phyloP scores from a whole-genome alignment of 169 alveolate species.

The Eimeria necatrix region DNA sequence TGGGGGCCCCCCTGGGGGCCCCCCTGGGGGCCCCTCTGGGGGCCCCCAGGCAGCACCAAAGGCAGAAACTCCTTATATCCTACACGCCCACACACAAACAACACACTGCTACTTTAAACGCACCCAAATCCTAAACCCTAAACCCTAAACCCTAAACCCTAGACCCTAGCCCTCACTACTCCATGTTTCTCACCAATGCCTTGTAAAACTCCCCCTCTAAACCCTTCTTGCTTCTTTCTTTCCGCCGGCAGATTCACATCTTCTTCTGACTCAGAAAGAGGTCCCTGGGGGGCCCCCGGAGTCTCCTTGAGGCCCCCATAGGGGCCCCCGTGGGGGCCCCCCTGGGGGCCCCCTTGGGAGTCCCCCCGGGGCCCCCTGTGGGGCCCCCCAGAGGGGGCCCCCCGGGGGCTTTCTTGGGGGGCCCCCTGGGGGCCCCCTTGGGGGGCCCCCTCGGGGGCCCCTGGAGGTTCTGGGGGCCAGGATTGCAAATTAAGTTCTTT shows the following conservation, averaged over 20 bases:
- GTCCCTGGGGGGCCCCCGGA: background rate
- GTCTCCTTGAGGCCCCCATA: background rate
- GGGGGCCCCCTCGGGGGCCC: background rate
- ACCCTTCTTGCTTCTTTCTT: background rate
- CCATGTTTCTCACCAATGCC: constrained; percentile 56
- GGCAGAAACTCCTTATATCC: constrained; percentile 79
- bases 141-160: background rate
- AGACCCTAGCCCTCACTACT: background rate
- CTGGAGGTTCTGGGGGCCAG: background rate
- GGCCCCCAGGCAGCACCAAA: constrained; percentile 18
- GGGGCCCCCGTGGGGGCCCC: background rate
- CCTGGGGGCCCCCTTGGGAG: too few species aligned
- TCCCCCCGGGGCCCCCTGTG: background rate
- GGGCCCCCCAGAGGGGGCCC: constrained; percentile 17
- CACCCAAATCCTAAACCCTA: background rate
- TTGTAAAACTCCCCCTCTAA: background rate
- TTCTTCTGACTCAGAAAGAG: background rate
- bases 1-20: too few species aligned
- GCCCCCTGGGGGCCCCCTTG: background rate
- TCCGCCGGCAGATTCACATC: background rate
- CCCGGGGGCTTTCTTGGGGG: background rate
- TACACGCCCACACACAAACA: background rate
- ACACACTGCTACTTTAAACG: background rate
- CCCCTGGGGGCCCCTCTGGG: too few species aligned
- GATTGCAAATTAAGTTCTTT: constrained; percentile 1